Percentiles rank a stretch among this genome's conserved stretches.
Conservation (phyloP, 2,329 filamentous ascomycete species). For the Dactylonectria estremocensis region DNA sequence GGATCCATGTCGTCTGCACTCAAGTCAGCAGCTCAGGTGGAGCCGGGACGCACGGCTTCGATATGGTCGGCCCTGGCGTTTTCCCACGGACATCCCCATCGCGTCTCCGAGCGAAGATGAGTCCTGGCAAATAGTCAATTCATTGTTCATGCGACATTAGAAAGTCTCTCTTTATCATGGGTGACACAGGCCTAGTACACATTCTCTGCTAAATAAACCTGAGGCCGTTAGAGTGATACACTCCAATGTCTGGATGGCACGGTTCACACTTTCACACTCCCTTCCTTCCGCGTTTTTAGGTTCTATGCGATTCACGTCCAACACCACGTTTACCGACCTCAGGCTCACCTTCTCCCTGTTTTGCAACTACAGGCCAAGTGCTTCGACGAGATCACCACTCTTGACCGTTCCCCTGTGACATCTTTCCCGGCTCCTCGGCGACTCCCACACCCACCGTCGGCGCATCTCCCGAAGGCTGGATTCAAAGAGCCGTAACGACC, state of each 20-base stretch:
- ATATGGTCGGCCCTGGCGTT: conserved; percentile 15
- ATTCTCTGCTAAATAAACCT: not conserved
- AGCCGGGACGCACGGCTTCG: not conserved
- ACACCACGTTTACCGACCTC: not conserved
- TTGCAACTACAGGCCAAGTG: not conserved
- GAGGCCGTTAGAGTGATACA: not conserved
- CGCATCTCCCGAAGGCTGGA: not conserved
- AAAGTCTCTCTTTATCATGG: not conserved
- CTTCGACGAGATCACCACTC: not conserved
- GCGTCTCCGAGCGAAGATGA: not conserved
- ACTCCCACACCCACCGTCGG: conserved; percentile 1
- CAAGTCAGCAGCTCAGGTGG: not conserved
- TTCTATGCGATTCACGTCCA: not conserved
- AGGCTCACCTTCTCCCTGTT: not conserved
- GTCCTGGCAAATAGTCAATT: not conserved
- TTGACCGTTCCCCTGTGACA: not conserved
- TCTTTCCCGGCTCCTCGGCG: not conserved
- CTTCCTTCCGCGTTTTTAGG: not conserved
- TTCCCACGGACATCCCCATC: not conserved
- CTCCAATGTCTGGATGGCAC: not conserved
- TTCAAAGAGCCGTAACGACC: not conserved
- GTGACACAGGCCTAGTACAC: not conserved
- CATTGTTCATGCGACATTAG: not conserved
- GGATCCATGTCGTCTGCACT: conserved; percentile 1
- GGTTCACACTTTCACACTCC: not conserved